These are phyloP conservation scores for Testicularia cyperi DNA, from an alignment of 1,284 basidiomycete genomes.

Conservation along the genomic window DNA sequence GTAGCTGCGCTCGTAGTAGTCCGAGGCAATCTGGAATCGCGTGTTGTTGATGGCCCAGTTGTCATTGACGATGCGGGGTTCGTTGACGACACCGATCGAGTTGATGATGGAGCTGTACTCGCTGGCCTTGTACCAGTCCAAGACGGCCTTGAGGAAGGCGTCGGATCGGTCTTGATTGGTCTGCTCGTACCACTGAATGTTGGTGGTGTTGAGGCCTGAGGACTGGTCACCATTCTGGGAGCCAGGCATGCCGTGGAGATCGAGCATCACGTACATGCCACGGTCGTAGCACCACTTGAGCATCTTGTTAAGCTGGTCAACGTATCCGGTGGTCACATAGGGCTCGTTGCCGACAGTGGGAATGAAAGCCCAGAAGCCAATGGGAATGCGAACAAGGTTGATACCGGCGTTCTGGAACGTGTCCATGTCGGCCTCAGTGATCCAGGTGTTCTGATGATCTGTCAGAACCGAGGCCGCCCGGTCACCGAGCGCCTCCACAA, in stretches of 20 bases:
- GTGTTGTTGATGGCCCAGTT: slow-evolving; percentile 19
- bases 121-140: slow-evolving; percentile 42
- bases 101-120: slow-evolving; percentile 52
- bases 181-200: slow-evolving; percentile 38
- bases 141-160: slow-evolving; percentile 35
- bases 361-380: slow-evolving; percentile 60
- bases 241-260: slow-evolving; percentile 62
- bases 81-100: slow-evolving; percentile 52
- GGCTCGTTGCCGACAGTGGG: slow-evolving; percentile 43
- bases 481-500: slow-evolving; percentile 55
- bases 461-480: slow-evolving; percentile 30
- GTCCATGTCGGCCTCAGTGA: slow-evolving; percentile 61
- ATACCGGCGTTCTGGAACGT: slow-evolving; percentile 52
- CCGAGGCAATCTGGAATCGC: slow-evolving; percentile 18
- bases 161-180: slow-evolving; percentile 46
- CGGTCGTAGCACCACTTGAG: slow-evolving; percentile 58
- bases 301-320: slow-evolving; percentile 46
- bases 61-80: slow-evolving; percentile 42
- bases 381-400: slow-evolving; percentile 60
- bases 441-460: slow-evolving; percentile 60
- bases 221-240: slow-evolving; percentile 61
- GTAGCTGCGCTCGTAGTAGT: slow-evolving; percentile 46
- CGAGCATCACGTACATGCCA: slow-evolving; percentile 61
- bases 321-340: slow-evolving; percentile 42
- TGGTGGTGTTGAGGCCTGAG: slow-evolving; percentile 53